These are phyloP conservation scores for Colletotrichum eleusines DNA, from an alignment of 2,329 filamentous ascomycete genomes.

Conservation along the genomic window DNA sequence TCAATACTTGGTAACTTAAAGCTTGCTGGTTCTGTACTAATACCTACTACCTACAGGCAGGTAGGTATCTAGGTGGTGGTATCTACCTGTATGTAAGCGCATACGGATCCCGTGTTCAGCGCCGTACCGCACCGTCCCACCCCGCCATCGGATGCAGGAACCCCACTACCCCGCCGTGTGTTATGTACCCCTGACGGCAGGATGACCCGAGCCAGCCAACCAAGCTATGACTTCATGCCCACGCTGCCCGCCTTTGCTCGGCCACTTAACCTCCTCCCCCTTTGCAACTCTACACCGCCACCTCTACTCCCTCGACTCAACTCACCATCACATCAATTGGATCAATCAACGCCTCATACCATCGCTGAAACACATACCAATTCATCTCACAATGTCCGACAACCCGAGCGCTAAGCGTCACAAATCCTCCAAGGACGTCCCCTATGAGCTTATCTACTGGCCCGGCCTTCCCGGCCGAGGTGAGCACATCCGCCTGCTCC, in stretches of 20 bases:
- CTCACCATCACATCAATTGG: neutral
- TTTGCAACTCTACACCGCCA: constrained; percentile 5
- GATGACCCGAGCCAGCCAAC: constrained; percentile 10
- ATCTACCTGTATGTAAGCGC: no score
- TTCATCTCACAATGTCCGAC: constrained; percentile 13
- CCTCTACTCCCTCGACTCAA: neutral
- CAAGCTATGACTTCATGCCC: constrained; percentile 36
- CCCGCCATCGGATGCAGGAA: constrained; percentile 28
- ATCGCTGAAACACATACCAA: neutral
- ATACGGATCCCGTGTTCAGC: neutral
- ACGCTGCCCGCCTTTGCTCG: constrained; percentile 6
- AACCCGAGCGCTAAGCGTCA: constrained; percentile 47
- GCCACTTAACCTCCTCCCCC: neutral
- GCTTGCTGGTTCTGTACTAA: no score
- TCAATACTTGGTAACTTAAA: no score
- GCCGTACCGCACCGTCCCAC: constrained; percentile 22
- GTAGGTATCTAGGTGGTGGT: no score
- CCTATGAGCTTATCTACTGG: constrained; percentile 79
- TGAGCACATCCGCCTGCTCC: constrained; percentile 77
- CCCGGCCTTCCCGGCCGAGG: constrained; percentile 78
- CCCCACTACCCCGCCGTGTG: constrained; percentile 29
- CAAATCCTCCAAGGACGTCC: constrained; percentile 56
- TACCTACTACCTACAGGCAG: no score
- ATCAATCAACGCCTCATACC: neutral
- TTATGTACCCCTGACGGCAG: constrained; percentile 23